Evolutionary conservation across 108 stramenopile genomes (phyloP).

Genomic region (Ochromonas danica): DNA sequence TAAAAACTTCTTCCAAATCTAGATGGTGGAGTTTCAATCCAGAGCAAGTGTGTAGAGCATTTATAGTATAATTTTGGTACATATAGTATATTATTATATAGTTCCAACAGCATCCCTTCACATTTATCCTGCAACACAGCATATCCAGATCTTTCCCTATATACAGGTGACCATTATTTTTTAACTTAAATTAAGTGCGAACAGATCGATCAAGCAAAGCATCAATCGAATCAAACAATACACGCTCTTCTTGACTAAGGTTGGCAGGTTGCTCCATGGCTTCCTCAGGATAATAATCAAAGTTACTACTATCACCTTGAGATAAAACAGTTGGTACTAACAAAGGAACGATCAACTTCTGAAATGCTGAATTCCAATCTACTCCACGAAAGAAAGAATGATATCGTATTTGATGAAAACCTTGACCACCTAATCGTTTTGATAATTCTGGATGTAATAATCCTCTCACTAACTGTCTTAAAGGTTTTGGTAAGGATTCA

Average conservation of each 20-base stretch:
- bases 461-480: background rate
- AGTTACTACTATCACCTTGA: conserved; percentile 28
- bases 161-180: too few relatives aligned
- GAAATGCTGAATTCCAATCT: conserved; percentile 25
- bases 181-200: too few relatives aligned
- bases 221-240: too few relatives aligned
- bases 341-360: background rate
- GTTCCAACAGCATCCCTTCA: too few relatives aligned
- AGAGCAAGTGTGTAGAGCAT: too few relatives aligned
- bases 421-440: background rate
- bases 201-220: too few relatives aligned
- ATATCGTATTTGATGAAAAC: conserved; percentile 18
- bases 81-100: too few relatives aligned
- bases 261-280: conserved; percentile 21
- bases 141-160: too few relatives aligned
- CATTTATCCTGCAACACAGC: too few relatives aligned
- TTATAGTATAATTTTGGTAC: too few relatives aligned
- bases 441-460: background rate
- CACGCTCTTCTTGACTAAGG: conserved; percentile 1
- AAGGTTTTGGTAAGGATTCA: background rate
- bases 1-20: too few relatives aligned
- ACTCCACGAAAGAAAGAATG: conserved; percentile 20
- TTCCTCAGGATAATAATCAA: conserved; percentile 34
- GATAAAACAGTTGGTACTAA: background rate
- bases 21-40: too few relatives aligned